A percentile compares a stretch with the other conserved stretches of the same genome.
These are phyloP conservation scores for Penicillium palitans DNA, from an alignment of 2,329 filamentous ascomycete species.

Conservation along the genomic window DNA sequence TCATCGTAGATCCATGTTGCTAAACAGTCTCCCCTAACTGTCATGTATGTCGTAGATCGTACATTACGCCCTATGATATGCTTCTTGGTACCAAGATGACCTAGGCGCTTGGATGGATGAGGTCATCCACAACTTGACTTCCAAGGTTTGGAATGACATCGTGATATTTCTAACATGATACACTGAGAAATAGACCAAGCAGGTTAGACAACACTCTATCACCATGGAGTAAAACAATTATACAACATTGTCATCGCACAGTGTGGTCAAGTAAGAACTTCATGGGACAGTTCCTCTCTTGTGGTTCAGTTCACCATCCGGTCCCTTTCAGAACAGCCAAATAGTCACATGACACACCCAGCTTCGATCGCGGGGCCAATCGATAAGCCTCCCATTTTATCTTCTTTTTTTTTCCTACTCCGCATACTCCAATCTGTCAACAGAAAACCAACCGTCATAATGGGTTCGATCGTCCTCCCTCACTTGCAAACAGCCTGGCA, in stretches of 20 bases:
- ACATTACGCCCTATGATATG: not conserved
- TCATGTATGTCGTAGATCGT: not conserved
- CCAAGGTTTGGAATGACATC: too few species aligned
- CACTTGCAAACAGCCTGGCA: conserved; percentile 94
- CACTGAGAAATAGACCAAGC: not conserved
- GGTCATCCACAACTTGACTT: not conserved
- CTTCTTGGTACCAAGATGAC: not conserved
- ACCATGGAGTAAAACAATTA: not conserved
- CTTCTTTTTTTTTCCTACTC: conserved; percentile 7
- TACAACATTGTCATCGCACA: not conserved
- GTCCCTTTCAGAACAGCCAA: conserved; percentile 40
- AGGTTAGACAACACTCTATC: not conserved
- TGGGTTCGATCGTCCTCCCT: conserved; percentile 87
- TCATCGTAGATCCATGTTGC: too few species aligned
- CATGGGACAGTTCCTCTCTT: conserved; percentile 77
- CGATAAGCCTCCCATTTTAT: conserved; percentile 21
- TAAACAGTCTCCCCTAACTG: not conserved
- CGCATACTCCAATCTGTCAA: not conserved
- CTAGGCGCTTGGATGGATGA: too few species aligned
- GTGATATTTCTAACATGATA: not conserved
- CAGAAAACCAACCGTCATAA: conserved; percentile 32
- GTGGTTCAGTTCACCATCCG: conserved; percentile 39
- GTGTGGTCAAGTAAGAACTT: conserved; percentile 87
- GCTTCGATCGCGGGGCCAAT: conserved; percentile 17
- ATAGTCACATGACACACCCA: conserved; percentile 14